These are phyloP conservation scores for Nymphaea colorata DNA, from an alignment of 164 flowering plant species.

Conservation along the genomic window DNA sequence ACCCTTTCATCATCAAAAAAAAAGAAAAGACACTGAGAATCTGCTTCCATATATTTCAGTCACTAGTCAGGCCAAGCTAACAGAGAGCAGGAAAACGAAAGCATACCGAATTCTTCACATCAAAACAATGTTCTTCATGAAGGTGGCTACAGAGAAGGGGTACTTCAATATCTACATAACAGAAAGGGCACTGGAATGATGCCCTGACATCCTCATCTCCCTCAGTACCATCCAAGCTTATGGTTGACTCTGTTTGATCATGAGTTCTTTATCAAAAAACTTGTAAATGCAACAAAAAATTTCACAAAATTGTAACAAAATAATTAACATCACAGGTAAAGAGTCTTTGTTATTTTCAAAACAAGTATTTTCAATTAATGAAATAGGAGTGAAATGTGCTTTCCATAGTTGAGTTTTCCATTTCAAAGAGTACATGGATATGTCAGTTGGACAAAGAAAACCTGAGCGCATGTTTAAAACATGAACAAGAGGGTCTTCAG, in stretches of 20 bases:
- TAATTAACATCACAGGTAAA: neutral
- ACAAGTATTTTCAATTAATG: neutral
- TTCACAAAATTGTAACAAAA: neutral
- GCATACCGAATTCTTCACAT: constrained; percentile 59
- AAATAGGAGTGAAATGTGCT: neutral
- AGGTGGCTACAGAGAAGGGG: constrained; percentile 46
- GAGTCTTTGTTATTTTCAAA: neutral
- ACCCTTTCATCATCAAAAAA: no score
- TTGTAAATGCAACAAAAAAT: neutral
- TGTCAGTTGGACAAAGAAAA: no score
- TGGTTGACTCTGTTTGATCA: constrained; percentile 24
- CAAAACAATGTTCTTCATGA: constrained; percentile 86
- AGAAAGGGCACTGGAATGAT: constrained; percentile 78
- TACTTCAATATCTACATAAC: constrained; percentile 70
- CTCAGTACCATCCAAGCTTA: constrained; percentile 31
- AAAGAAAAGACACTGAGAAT: no score
- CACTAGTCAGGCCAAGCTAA: no score
- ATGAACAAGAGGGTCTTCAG: neutral
- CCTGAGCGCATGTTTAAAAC: neutral
- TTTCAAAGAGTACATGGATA: no score
- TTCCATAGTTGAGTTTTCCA: neutral
- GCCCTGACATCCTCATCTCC: constrained; percentile 50
- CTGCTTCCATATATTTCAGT: no score
- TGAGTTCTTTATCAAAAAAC: neutral
- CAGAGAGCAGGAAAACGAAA: neutral